Evolutionary conservation across 345 rosid genomes (phyloP).

Genomic region (Gossypium raimondii): DNA sequence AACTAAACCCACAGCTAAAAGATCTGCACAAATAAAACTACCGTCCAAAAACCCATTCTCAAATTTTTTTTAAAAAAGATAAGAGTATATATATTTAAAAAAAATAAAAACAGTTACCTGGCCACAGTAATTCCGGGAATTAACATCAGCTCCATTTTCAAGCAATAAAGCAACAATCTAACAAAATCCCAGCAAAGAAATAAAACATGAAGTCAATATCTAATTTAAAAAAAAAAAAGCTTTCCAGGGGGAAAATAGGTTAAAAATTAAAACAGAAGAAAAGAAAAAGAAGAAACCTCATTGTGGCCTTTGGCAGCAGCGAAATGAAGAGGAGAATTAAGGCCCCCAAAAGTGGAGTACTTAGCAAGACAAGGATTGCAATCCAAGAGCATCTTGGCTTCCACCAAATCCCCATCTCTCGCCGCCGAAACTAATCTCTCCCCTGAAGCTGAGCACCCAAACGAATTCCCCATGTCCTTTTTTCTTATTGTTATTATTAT

Average conservation of each 20-base stretch:
- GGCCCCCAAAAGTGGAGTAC: constrained; percentile 97
- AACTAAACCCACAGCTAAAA: constrained; percentile 1
- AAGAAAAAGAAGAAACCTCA: constrained; percentile 46
- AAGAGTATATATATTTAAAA: neutral
- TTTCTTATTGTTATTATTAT: neutral
- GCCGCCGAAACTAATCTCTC: constrained; percentile 98
- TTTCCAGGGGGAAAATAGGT: neutral
- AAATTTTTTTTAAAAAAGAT: neutral
- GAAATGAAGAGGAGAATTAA: constrained; percentile 96
- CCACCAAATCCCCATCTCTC: constrained; percentile 94
- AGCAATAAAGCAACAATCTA: constrained; percentile 90
- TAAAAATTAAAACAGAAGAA: neutral
- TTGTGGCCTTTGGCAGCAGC: constrained; percentile 99
- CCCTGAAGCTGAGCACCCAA: constrained; percentile 99
- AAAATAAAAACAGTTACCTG: constrained; percentile 51
- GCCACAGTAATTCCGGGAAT: constrained; percentile 96
- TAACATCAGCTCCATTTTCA: constrained; percentile 97
- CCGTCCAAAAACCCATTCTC: constrained; percentile 1
- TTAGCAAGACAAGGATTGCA: constrained; percentile 93
- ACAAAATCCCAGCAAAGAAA: constrained; percentile 11
- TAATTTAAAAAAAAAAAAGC: neutral
- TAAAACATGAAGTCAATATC: neutral
- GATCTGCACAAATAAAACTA: constrained; percentile 7
- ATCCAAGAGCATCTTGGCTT: constrained; percentile 97
- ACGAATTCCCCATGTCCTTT: constrained; percentile 80